Conservation (phyloP, 495 filamentous ascomycete species). For the Hyaloscypha finlandica region DNA sequence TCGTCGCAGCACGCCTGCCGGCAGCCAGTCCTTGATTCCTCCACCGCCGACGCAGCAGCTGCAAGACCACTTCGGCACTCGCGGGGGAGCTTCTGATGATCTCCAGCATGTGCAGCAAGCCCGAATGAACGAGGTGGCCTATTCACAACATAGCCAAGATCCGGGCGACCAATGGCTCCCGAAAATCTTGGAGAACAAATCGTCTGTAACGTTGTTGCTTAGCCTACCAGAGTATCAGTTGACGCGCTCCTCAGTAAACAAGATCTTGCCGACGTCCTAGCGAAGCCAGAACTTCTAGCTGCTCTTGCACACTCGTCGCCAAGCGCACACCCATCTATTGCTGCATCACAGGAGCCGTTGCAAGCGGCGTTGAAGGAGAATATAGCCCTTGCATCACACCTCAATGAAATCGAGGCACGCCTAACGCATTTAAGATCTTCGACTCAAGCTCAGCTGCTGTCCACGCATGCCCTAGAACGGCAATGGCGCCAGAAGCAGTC, state of each 20-base stretch:
- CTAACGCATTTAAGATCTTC: constrained; percentile 62
- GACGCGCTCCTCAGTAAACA: constrained; percentile 41
- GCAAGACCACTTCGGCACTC: constrained; percentile 32
- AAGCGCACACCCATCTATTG: constrained; percentile 65
- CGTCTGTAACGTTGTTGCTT: constrained; percentile 49
- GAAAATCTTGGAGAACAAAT: constrained; percentile 69
- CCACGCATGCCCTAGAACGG: constrained; percentile 83
- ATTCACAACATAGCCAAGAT: constrained; percentile 38
- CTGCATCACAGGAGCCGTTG: constrained; percentile 55
- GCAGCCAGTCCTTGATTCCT: constrained; percentile 38
- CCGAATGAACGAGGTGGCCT: constrained; percentile 14
- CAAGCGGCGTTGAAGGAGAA: constrained; percentile 66
- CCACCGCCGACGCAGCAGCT: constrained; percentile 44
- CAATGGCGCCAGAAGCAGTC: constrained; percentile 85
- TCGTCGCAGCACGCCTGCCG: constrained; percentile 61
- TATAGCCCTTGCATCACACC: constrained; percentile 62
- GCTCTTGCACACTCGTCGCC: constrained; percentile 65
- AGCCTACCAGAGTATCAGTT: constrained; percentile 1
- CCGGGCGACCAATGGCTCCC: constrained; percentile 68
- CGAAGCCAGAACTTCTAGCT: constrained; percentile 58
- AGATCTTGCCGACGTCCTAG: constrained; percentile 69
- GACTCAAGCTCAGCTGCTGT: constrained; percentile 79
- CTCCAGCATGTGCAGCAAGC: constrained; percentile 18
- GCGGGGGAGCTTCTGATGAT: constrained; percentile 16
- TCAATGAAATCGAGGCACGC: constrained; percentile 58